These are phyloP conservation scores for Aureobasidium namibiae DNA, from an alignment of 2,329 filamentous ascomycete genomes.

Conservation along the genomic window DNA sequence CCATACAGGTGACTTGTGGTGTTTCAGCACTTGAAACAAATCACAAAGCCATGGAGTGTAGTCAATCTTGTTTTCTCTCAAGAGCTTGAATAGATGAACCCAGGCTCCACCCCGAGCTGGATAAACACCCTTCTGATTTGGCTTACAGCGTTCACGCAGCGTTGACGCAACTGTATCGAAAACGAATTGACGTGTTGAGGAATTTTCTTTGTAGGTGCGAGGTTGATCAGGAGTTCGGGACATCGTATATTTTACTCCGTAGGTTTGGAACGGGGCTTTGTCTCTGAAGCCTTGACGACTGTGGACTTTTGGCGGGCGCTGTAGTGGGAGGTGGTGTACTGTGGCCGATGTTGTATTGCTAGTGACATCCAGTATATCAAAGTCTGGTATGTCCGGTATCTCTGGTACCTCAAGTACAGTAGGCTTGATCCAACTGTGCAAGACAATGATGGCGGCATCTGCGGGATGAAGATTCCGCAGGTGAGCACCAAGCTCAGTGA, in stretches of 20 bases:
- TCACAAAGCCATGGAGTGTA: constrained; percentile 7
- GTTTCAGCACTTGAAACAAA: constrained; percentile 11
- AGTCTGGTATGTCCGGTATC: background rate
- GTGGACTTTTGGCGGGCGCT: background rate
- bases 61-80: background rate
- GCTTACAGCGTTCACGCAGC: background rate
- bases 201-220: background rate
- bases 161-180: background rate
- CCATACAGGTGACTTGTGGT: background rate
- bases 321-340: background rate
- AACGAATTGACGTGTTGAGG: background rate
- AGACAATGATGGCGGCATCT: background rate
- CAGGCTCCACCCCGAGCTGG: background rate
- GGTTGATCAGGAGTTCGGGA: background rate
- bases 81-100: background rate
- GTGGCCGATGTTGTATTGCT: background rate
- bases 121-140: background rate
- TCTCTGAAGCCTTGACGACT: background rate
- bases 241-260: background rate
- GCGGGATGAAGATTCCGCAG: background rate
- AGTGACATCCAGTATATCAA: background rate
- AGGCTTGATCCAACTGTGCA: constrained; percentile 5
- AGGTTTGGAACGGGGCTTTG: background rate
- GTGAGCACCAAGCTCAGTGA: background rate
- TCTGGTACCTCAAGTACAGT: constrained; percentile 15